Percentiles rank a stretch among this genome's conserved stretches.
These are phyloP conservation scores for Chaetomium olivaceum DNA, from an alignment of 2,329 filamentous ascomycete species.

Conservation along the genomic window DNA sequence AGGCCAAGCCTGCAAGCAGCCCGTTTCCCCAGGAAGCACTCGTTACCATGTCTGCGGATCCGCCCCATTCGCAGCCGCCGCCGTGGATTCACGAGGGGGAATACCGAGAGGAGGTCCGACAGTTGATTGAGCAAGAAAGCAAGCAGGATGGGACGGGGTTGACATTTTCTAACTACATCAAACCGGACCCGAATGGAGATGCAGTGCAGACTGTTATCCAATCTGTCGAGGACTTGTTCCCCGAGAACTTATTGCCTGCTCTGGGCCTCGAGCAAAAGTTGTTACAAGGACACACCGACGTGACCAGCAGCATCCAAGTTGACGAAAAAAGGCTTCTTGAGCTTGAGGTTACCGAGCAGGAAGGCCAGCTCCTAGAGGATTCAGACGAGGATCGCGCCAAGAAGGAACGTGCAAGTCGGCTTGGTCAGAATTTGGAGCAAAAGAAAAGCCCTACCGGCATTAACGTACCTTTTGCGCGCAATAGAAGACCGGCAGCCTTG, in stretches of 20 bases:
- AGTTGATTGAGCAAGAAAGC: constrained; percentile 66
- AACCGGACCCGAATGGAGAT: constrained; percentile 52
- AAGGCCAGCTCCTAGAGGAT: constrained; percentile 49
- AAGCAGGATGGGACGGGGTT: constrained; percentile 46
- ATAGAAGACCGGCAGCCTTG: no score
- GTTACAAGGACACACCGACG: constrained; percentile 36
- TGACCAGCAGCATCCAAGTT: constrained; percentile 56
- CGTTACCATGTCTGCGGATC: constrained; percentile 85
- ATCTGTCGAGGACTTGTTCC: constrained; percentile 85
- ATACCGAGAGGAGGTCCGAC: constrained; percentile 64
- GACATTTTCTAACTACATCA: constrained; percentile 68
- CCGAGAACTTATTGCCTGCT: constrained; percentile 58
- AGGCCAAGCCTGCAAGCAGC: constrained; percentile 57
- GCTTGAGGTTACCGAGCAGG: constrained; percentile 40
- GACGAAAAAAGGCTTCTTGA: constrained; percentile 61
- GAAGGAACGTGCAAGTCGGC: constrained; percentile 33
- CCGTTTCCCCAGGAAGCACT: constrained; percentile 81
- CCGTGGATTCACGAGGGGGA: constrained; percentile 94
- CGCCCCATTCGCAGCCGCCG: constrained; percentile 68
- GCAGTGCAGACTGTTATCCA: constrained; percentile 75
- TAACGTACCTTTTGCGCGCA: neutral
- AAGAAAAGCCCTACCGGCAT: constrained; percentile 12
- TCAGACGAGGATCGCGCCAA: constrained; percentile 53
- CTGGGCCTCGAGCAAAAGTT: constrained; percentile 44
- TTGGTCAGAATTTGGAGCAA: constrained; percentile 10